Conservation (phyloP, 2,329 filamentous ascomycete genomes). For the Epichloe glyceriae region DNA sequence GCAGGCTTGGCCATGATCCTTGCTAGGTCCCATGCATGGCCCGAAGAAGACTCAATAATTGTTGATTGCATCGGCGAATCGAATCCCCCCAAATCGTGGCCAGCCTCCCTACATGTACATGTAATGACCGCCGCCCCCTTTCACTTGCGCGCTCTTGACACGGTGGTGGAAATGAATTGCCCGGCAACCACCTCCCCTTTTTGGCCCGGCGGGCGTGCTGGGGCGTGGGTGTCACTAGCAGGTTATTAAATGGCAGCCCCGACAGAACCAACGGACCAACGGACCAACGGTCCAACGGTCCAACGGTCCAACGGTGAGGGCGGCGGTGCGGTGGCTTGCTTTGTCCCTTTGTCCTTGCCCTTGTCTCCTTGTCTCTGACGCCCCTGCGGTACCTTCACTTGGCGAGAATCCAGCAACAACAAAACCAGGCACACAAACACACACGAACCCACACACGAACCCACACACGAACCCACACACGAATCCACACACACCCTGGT, state of each 20-base stretch:
- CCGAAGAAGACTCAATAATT: too few species aligned
- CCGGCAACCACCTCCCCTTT: conserved; percentile 9
- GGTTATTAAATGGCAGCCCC: too few species aligned
- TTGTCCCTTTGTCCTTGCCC: conserved; percentile 1
- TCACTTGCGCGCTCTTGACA: neutral
- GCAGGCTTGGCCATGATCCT: neutral
- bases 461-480: neutral
- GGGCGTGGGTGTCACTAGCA: neutral
- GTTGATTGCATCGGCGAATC: neutral
- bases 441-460: neutral
- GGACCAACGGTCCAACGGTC: too few species aligned
- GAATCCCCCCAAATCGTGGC: neutral
- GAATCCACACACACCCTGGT: neutral
- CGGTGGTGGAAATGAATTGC: conserved; percentile 11
- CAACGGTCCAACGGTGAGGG: conserved; percentile 14
- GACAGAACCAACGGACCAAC: conserved; percentile 12
- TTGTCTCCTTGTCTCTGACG: neutral
- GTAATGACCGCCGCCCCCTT: neutral
- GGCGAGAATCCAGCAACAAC: neutral
- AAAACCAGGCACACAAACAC: neutral
- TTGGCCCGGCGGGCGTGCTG: neutral
- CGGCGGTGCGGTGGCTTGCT: conserved; percentile 13
- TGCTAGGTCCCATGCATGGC: too few species aligned
- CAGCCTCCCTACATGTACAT: too few species aligned
- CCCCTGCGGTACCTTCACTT: conserved; percentile 8